Evolutionary conservation across 495 filamentous ascomycete genomes (phyloP), one percentile per base, ranked within the genome.

Genomic region (Tuber aestivum): DNA sequence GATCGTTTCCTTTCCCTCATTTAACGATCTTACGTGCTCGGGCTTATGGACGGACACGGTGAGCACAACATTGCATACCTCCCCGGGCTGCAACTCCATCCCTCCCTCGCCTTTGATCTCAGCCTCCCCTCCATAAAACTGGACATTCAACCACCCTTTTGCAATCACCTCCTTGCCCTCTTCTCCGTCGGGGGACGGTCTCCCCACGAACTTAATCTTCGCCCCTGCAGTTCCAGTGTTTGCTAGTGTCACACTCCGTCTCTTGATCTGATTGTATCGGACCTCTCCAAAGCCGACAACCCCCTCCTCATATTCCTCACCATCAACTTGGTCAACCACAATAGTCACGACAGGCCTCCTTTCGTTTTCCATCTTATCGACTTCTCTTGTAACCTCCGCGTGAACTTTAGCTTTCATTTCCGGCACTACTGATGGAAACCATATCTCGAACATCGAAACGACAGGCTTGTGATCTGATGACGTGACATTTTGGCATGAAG

Each of bases 381-480:
- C 86, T 79, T 96, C 92, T 56, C 92, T 88, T 2, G 92, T 94
- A 20, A 98, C 92, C 82, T 97, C 94, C 79, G 92, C 89, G 72
- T 97, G 92, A 7, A 98, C 86, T 77, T 90, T 91, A 12, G 92
- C 87, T 83, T 94, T 97, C 38, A 96, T 85, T 27, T 94, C 90
- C 0, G 93, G 89, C 14, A 94, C 90, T 9, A 96, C 93, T 5
- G 92, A 91, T 76, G 97, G 92, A 81, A 93, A 97, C 27, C 89
- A 89, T 4, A 99, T 82, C 0, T 88, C 91, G 79, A 97, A 98
- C 2, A 92, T 84, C 14, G 93, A 92, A 76, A 89, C 88, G 16
- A 98, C 82, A 0, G 96, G 96, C 83, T 99, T 99, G 83, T 99
- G 96, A 83, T 99, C 96, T 7, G 95, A 97, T 3, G 96, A 96